Percentiles rank a stretch among this genome's conserved stretches.
These are phyloP conservation scores for Trichoderma sp. DNA, from an alignment of 2,329 filamentous ascomycete genomes.

Conservation along the genomic window DNA sequence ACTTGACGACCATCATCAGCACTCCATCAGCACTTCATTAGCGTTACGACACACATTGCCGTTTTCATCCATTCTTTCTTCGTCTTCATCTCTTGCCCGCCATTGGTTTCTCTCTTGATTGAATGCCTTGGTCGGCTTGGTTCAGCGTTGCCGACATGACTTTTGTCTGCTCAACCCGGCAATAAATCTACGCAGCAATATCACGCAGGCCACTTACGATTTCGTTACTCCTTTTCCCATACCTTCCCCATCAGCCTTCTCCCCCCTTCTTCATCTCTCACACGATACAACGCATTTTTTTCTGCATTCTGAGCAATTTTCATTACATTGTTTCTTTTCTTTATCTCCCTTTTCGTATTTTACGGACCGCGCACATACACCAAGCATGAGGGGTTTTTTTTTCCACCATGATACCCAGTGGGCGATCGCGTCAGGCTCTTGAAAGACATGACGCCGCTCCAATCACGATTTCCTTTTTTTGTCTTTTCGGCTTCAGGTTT, in stretches of 20 bases:
- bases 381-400: slow-evolving; percentile 37
- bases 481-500: slow-evolving; percentile 9
- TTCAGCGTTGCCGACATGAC: neutral
- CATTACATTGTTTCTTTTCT: neutral
- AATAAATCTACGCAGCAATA: slow-evolving; percentile 2
- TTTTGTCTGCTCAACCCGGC: neutral
- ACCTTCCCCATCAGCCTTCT: neutral
- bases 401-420: slow-evolving; percentile 47
- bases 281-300: slow-evolving; percentile 17
- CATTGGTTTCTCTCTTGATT: neutral
- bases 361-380: slow-evolving; percentile 38
- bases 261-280: neutral
- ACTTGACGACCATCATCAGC: slow-evolving; percentile 20
- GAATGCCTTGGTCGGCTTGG: neutral
- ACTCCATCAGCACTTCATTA: neutral
- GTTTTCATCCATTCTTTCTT: neutral
- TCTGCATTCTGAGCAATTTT: slow-evolving; percentile 13
- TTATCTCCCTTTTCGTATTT: slow-evolving; percentile 1
- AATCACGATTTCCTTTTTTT: slow-evolving; percentile 39
- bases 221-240: neutral
- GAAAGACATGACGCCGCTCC: slow-evolving; percentile 44
- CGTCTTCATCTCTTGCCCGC: neutral
- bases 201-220: neutral
- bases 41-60: too few species aligned
- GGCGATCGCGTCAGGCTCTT: slow-evolving; percentile 41